Evolutionary conservation across 306 rosid species (phyloP).

Genomic region (Coriaria nepalensis): DNA sequence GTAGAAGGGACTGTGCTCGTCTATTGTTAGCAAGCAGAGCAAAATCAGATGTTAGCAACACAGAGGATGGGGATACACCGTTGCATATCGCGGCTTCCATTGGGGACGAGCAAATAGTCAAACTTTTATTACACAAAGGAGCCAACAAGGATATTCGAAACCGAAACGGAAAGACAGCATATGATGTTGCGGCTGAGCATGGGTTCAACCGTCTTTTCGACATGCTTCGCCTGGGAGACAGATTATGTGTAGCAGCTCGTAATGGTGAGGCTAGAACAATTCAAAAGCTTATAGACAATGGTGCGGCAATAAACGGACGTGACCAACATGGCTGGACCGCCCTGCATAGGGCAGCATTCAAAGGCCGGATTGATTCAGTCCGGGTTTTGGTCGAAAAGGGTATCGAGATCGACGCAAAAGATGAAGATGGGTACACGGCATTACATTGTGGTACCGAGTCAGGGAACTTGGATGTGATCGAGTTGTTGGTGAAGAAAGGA

Average conservation of each 20-base stretch:
- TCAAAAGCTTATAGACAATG: conserved; percentile 36
- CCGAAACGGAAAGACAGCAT: conserved; percentile 34
- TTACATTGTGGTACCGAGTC: conserved; percentile 65
- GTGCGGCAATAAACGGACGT: conserved; percentile 46
- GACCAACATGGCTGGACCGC: conserved; percentile 84
- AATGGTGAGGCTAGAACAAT: conserved; percentile 57
- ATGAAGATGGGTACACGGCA: conserved; percentile 74
- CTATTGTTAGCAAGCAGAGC: conserved; percentile 54
- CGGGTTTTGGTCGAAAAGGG: conserved; percentile 43
- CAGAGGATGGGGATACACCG: conserved; percentile 46
- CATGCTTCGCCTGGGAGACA: conserved; percentile 51
- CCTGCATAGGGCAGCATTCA: conserved; percentile 63
- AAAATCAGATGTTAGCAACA: conserved; percentile 22
- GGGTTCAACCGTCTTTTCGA: conserved; percentile 49
- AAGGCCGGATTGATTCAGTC: conserved; percentile 39
- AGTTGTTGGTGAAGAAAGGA: conserved; percentile 63
- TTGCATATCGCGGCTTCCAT: conserved; percentile 48
- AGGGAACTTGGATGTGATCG: conserved; percentile 47
- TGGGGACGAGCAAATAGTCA: conserved; percentile 64
- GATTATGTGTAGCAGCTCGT: conserved; percentile 41
- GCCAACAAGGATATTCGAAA: conserved; percentile 56
- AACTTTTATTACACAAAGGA: conserved; percentile 52
- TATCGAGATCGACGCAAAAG: conserved; percentile 50
- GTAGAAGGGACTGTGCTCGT: conserved; percentile 42
- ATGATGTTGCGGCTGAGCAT: conserved; percentile 48